These are phyloP conservation scores for Camelina laxa DNA, from an alignment of 345 rosid species.

Conservation along the genomic window DNA sequence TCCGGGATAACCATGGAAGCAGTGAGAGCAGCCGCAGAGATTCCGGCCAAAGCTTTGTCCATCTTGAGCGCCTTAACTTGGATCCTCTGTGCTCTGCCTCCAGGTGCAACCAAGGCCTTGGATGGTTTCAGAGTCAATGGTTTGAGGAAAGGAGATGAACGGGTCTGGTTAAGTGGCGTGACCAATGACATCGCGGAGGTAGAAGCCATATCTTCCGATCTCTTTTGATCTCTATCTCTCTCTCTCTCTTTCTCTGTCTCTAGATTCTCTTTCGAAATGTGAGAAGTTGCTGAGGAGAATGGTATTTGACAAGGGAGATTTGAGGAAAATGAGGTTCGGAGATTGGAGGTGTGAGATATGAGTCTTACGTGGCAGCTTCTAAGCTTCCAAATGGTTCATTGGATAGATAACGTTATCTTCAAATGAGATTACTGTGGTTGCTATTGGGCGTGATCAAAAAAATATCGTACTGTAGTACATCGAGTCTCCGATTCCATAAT, in stretches of 20 bases:
- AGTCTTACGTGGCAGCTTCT: conserved; percentile 66
- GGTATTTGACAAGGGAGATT: conserved; percentile 34
- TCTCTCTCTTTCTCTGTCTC: neutral
- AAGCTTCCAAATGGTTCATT: conserved; percentile 31
- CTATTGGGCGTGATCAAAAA: conserved; percentile 1
- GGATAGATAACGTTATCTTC: conserved; percentile 73
- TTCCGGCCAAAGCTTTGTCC: conserved; percentile 73
- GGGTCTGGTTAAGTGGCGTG: conserved; percentile 59
- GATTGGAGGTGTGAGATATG: conserved; percentile 29
- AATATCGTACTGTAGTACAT: neutral
- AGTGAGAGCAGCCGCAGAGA: conserved; percentile 76
- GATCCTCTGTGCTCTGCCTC: conserved; percentile 43
- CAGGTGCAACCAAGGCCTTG: conserved; percentile 40
- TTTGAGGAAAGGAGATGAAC: conserved; percentile 55
- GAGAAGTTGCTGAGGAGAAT: conserved; percentile 17
- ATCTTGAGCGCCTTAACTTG: conserved; percentile 62
- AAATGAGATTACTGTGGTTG: conserved; percentile 8
- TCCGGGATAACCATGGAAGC: conserved; percentile 81
- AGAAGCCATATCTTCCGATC: conserved; percentile 61
- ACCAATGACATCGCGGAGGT: conserved; percentile 78
- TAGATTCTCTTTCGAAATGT: conserved; percentile 24
- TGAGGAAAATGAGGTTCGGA: conserved; percentile 18
- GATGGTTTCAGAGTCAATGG: conserved; percentile 62
- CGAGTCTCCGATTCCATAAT: neutral
- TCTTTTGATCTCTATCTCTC: neutral